Evolutionary conservation across 2,329 filamentous ascomycete genomes (phyloP), one percentile per base, ranked within the genome.

Genomic region (Huntiella omanensis): DNA sequence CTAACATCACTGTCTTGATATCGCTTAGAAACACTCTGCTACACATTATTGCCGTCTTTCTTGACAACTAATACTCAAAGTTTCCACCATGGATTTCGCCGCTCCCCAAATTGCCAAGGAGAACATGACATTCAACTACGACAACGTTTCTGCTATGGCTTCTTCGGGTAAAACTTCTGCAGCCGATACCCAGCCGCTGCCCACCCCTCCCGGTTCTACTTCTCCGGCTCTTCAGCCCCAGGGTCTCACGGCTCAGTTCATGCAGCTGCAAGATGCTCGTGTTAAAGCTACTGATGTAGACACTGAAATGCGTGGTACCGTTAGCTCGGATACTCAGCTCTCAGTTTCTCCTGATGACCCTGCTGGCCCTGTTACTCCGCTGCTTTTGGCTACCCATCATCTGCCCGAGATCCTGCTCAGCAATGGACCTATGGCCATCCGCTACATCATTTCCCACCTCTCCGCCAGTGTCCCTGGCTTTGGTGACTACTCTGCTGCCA

Each of bases 391-490:
- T 55, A 91, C 83, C 62, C 76, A 88, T 60, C 82, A 96, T 60
- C 73, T 98, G 50, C 87, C 88, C 2, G 82, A 83, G 55, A 93
- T 96, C 60, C 71, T 98, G 58, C 71, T 95, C 51, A 77, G 79
- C 58, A 82, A 95, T 58, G 91, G 88, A 17, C 87, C 91, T 43
- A 66, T 94, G 61, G 86, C 91, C 45, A 95, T 98, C 61, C 83
- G 88, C 55, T 83, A 95, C 63, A 80, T 98, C 59, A 94, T 93
- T 75, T 84, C 84, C 53, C 88, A 93, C 63, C 70, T 98, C 57
- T 94, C 86, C 34, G 87, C 87, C 42, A 84, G 83, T 11, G 84
- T 98, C 8, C 88, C 91, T 19, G 91, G 88, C 51, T 96, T 94
- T 60, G 84, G 84, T 35, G 76, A 79, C 46, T 91, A 95, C 47